Conservation (phyloP, 371 early-diverging fungal species). For the Gilbertella persicaria region DNA sequence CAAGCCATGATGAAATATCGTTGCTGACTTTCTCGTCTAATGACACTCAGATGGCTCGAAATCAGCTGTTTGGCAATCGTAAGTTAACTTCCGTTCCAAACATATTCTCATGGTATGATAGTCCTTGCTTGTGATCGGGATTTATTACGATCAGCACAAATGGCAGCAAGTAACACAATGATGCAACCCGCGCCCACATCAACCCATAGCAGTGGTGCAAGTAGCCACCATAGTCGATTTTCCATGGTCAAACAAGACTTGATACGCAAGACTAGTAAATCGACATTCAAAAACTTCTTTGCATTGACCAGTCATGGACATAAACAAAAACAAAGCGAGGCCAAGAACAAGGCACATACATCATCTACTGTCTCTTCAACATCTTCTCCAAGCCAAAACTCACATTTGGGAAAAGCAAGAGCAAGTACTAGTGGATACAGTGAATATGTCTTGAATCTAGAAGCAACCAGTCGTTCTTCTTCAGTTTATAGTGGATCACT, state of each 20-base stretch:
- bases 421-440: constrained; percentile 1
- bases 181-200: neutral
- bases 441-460: constrained; percentile 10
- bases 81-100: neutral
- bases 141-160: constrained; percentile 7
- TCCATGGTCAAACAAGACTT: constrained; percentile 20
- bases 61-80: constrained; percentile 24
- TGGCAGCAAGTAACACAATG: neutral
- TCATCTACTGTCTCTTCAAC: constrained; percentile 3
- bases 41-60: constrained; percentile 10
- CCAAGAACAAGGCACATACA: constrained; percentile 1
- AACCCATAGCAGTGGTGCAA: neutral
- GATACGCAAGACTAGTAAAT: constrained; percentile 20
- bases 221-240: constrained; percentile 9
- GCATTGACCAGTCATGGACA: constrained; percentile 1
- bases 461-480: constrained; percentile 1
- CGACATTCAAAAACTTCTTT: constrained; percentile 19
- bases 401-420: neutral
- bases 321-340: neutral
- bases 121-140: constrained; percentile 20
- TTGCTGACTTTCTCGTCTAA: constrained; percentile 9
- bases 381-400: neutral
- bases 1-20: constrained; percentile 15
- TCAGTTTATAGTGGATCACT: constrained; percentile 9
- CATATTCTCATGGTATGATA: neutral